Conservation (phyloP, 2,329 filamentous ascomycete genomes). For the Periglandula ipomoeae region DNA sequence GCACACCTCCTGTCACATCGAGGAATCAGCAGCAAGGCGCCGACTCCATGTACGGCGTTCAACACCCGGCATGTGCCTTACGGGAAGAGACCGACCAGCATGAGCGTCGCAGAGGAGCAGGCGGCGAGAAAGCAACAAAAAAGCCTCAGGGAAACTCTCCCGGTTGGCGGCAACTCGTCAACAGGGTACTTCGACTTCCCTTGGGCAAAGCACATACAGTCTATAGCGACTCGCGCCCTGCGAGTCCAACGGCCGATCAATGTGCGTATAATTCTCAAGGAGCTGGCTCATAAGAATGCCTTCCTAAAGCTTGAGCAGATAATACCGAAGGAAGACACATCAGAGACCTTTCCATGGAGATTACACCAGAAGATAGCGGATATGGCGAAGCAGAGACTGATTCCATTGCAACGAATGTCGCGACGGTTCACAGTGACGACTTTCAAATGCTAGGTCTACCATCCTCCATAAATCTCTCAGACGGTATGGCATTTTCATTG, state of each 20-base stretch:
- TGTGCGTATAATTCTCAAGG: background rate
- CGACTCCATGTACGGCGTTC: background rate
- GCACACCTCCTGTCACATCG: constrained; percentile 1
- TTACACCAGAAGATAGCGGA: background rate
- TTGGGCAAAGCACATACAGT: constrained; percentile 27
- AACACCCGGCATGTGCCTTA: background rate
- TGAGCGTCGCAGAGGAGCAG: background rate
- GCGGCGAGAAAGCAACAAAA: background rate
- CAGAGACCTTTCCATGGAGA: background rate
- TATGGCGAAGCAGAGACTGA: constrained; percentile 2
- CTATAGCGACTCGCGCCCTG: constrained; percentile 17
- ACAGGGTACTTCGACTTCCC: constrained; percentile 19
- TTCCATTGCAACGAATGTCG: constrained; percentile 20
- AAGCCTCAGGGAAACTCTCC: constrained; percentile 8
- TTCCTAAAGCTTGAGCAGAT: background rate
- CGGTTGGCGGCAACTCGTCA: constrained; percentile 20
- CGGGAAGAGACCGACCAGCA: background rate
- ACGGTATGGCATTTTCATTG: background rate
- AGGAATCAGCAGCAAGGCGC: background rate
- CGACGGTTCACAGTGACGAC: constrained; percentile 29
- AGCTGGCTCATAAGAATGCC: background rate
- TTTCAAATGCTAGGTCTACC: constrained; percentile 14
- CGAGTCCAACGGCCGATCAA: constrained; percentile 5
- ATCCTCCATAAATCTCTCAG: background rate
- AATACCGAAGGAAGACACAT: background rate